phyloP scores from a whole-genome alignment of 495 filamentous ascomycete genomes.

The Tuber indicum region DNA sequence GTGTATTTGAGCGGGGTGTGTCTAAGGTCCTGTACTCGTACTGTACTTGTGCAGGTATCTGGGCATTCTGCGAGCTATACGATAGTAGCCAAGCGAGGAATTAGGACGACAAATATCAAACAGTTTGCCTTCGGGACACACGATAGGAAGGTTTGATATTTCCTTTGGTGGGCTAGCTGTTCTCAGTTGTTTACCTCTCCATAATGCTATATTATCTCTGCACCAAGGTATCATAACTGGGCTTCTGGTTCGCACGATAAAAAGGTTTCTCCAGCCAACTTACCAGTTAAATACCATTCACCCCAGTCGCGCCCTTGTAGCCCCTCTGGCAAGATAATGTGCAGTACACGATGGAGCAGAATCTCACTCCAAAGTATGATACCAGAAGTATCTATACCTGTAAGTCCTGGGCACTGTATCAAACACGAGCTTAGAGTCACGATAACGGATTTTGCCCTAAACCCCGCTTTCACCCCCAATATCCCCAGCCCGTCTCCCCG shows the following conservation, averaged over 20 bases:
- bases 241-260: not conserved
- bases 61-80: too few relatives aligned
- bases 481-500: not conserved
- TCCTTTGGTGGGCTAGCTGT: not conserved
- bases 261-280: not conserved
- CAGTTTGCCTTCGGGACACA: not conserved
- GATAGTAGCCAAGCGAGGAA: not conserved
- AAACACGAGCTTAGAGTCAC: not conserved
- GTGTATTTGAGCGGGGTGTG: not conserved
- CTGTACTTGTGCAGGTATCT: too few relatives aligned
- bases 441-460: not conserved
- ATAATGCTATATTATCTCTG: not conserved
- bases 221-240: not conserved
- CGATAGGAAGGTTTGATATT: not conserved
- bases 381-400: not conserved
- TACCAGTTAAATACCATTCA: not conserved
- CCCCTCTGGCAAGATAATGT: not conserved
- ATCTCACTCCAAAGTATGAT: not conserved
- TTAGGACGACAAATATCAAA: not conserved
- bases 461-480: not conserved
- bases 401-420: not conserved
- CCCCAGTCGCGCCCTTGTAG: not conserved
- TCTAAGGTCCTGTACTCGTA: not conserved
- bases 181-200: not conserved
- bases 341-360: too few relatives aligned